Evolutionary conservation across 441 rosid species (phyloP), one percentile per base, ranked within the genome.

Genomic region (Arabidopsis hybrid): DNA sequence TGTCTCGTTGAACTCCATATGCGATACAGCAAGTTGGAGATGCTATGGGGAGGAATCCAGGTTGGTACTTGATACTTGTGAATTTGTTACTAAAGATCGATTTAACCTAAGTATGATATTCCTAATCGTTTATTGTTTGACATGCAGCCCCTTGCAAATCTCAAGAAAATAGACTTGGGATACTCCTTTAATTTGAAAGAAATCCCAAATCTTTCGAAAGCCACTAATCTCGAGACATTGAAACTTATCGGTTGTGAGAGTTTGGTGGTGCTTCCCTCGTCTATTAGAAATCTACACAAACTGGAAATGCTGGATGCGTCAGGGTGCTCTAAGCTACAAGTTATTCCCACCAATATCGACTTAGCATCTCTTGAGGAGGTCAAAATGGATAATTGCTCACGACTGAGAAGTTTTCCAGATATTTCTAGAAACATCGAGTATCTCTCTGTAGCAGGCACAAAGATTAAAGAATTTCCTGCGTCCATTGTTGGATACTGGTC

Each of bases 141-240:
- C 56, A 51, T 46, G 39, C 76, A 73, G 74, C n/a, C 36, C 5
- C 38, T 73, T 3, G 2, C 42, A 7, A 74, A 39, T 26, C 70
- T 75, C 9, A 75, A 80, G 50, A 6, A 14, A 31, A 51, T 83
- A 1, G 31, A 75, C n/a, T 70, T 85, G 21, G 60, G 60, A 2
- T 3, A 29, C 9, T 83, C 78, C 1, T 0, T 18, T 4, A 5
- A 5, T 5, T 63, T 85, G 7, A 14, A 7, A 4, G 36, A 58
- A 52, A 16, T 82, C 0, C 84, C 84, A 12, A 14, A 82, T 45
- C 72, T 70, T 73, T 84, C 0, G 56, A 74, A 59, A 35, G 67
- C 66, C 29, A 61, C 36, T 13, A 61, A 2, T 39, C 50, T 61
- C 21, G 2, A 61, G 51, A 7, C 18, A 26, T 10, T 82, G 34